Conservation (phyloP, 75 land plant species). For the Selaginella tamariscina region DNA sequence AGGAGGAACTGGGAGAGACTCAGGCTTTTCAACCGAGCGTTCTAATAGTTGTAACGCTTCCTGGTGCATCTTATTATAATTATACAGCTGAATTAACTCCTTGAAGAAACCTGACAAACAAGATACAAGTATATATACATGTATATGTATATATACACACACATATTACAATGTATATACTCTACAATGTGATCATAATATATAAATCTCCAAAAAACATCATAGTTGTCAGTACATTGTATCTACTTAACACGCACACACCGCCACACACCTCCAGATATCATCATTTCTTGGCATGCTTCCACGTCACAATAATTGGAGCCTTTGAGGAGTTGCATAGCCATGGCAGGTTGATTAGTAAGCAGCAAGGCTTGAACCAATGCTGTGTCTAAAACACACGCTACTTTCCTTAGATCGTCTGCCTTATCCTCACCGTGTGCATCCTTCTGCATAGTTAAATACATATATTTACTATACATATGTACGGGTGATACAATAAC, state of each 20-base stretch:
- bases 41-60: constrained; percentile 70
- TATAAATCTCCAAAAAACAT: background rate
- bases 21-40: constrained; percentile 58
- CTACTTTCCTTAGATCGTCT: constrained; percentile 28
- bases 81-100: constrained; percentile 71
- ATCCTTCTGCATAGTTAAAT: no score
- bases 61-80: constrained; percentile 62
- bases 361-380: constrained; percentile 71
- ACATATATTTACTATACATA: no score
- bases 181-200: background rate
- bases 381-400: constrained; percentile 82
- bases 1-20: constrained; percentile 30
- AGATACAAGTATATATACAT: background rate
- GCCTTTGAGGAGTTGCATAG: constrained; percentile 59
- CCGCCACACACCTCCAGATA: no score
- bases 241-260: constrained; percentile 24
- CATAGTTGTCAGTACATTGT: background rate
- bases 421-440: background rate
- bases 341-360: constrained; percentile 61
- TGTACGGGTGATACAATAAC: no score
- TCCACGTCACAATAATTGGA: constrained; percentile 84
- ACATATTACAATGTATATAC: background rate
- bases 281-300: constrained; percentile 79
- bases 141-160: background rate
- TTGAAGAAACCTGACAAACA: constrained; percentile 12